Conservation (phyloP, 306 rosid species). For the Citrullus amarus region DNA sequence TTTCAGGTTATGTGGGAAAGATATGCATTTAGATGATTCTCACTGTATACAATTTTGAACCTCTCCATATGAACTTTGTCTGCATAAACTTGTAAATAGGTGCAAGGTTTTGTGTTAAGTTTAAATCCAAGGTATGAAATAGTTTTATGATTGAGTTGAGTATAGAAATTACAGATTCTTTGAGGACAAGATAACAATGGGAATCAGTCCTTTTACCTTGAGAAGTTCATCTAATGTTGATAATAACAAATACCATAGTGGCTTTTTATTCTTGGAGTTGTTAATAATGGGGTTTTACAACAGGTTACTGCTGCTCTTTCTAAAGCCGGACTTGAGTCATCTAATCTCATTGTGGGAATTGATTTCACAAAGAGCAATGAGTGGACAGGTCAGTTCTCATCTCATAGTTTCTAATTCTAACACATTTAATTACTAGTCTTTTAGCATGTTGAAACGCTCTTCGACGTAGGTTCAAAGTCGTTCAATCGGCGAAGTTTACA, state of each 20-base stretch:
- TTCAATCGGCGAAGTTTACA: conserved; percentile 76
- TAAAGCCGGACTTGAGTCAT: conserved; percentile 85
- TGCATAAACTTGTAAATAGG: background rate
- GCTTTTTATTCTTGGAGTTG: background rate
- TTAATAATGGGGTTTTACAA: conserved; percentile 4
- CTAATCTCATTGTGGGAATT: conserved; percentile 83
- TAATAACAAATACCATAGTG: background rate
- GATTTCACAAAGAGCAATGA: conserved; percentile 94
- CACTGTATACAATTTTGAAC: background rate
- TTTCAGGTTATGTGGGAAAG: background rate
- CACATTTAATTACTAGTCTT: background rate
- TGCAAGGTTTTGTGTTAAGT: background rate
- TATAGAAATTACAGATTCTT: background rate
- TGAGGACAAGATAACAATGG: background rate
- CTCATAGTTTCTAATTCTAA: background rate
- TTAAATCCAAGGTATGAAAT: background rate
- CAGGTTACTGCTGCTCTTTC: conserved; percentile 80
- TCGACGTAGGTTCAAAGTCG: conserved; percentile 48
- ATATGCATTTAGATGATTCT: background rate
- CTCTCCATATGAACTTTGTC: background rate
- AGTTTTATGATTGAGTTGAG: background rate
- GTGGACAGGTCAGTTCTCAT: conserved; percentile 62
- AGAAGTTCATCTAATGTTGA: background rate
- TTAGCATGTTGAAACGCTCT: background rate
- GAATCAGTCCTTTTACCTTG: background rate